Percentiles rank a stretch among this genome's conserved stretches.
phyloP scores from a whole-genome alignment of 148 eudicot species.

The Chenopodium berlandieri region DNA sequence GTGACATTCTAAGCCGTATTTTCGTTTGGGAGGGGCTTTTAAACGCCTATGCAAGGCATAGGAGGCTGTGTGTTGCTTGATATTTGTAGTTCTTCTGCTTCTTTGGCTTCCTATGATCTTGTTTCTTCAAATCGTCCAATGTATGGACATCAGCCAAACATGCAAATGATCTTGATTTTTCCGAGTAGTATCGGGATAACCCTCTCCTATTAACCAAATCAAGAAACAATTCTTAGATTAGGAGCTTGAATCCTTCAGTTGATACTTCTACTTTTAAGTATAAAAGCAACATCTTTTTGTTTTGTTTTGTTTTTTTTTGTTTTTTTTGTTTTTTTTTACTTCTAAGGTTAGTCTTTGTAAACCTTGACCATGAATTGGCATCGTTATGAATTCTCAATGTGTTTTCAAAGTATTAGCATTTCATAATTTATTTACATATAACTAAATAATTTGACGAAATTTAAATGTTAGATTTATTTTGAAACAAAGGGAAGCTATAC shows the following conservation, averaged over 20 bases:
- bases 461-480: too few relatives aligned
- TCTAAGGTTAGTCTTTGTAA: too few relatives aligned
- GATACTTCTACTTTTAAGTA: neutral
- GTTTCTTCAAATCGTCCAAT: constrained; percentile 34
- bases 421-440: too few relatives aligned
- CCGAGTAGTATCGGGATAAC: constrained; percentile 34
- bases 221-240: neutral
- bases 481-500: too few relatives aligned
- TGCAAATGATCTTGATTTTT: constrained; percentile 33
- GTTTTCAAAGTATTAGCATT: too few relatives aligned
- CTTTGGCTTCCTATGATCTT: constrained; percentile 27
- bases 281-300: too few relatives aligned
- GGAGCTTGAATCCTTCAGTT: neutral
- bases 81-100: constrained; percentile 23
- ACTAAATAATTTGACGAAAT: too few relatives aligned
- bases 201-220: constrained; percentile 29
- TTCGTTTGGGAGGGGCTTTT: neutral
- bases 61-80: constrained; percentile 17
- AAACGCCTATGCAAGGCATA: constrained; percentile 29
- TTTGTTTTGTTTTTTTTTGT: too few relatives aligned
- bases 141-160: constrained; percentile 36
- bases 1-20: neutral
- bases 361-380: too few relatives aligned
- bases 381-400: too few relatives aligned
- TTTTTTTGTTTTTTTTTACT: too few relatives aligned